Conservation (phyloP, 164 flowering plant species). For the Vitis amurensis region DNA sequence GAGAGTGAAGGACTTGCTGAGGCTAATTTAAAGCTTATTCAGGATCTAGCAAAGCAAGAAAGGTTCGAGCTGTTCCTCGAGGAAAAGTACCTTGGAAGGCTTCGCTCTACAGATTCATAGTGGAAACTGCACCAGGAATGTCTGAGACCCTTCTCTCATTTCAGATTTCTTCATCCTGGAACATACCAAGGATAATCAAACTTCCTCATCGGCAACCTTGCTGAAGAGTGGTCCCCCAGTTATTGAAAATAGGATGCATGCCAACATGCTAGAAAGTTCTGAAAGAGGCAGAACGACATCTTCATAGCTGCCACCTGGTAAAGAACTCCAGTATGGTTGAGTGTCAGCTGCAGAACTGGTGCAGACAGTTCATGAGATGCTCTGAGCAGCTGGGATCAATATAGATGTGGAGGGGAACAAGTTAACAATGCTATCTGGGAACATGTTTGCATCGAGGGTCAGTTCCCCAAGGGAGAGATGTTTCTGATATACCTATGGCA, state of each 20-base stretch:
- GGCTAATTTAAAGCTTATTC: too few relatives aligned
- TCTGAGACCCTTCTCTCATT: too few relatives aligned
- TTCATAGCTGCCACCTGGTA: conserved; percentile 29
- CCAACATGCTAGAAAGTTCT: too few relatives aligned
- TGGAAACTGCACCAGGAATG: conserved; percentile 11
- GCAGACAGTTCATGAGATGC: conserved; percentile 94
- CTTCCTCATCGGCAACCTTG: too few relatives aligned
- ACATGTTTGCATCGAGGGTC: conserved; percentile 8
- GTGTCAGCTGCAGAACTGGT: conserved; percentile 85
- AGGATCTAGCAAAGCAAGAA: conserved; percentile 60
- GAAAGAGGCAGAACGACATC: not conserved
- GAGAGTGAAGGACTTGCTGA: too few relatives aligned
- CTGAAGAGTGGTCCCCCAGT: too few relatives aligned
- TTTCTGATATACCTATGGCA: conserved; percentile 39
- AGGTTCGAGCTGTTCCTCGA: conserved; percentile 62
- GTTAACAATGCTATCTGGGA: too few relatives aligned
- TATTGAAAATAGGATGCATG: too few relatives aligned
- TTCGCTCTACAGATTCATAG: conserved; percentile 43
- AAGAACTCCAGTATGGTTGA: conserved; percentile 68
- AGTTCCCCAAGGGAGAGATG: conserved; percentile 37
- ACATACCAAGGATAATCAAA: too few relatives aligned
- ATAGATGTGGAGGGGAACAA: conserved; percentile 56
- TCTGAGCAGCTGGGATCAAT: conserved; percentile 83
- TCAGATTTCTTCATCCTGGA: too few relatives aligned
- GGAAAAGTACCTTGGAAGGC: conserved; percentile 66